Evolutionary conservation across 2,329 filamentous ascomycete species (phyloP), one percentile per base, ranked within the genome.

Genomic region (Microthyrium microscopicum): DNA sequence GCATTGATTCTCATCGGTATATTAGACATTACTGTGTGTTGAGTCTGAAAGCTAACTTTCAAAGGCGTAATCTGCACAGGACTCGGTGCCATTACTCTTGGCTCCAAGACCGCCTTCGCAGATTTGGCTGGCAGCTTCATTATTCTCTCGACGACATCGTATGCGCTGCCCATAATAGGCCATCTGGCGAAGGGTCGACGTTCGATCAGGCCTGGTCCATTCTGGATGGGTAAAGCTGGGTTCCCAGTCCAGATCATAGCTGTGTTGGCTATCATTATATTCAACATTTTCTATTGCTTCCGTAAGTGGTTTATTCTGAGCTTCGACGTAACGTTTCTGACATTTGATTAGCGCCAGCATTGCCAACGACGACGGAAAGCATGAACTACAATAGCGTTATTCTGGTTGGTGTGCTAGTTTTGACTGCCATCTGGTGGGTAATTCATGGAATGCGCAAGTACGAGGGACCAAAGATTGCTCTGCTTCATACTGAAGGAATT

Each of bases 231-330:
- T 6, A 54, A 46, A 4, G 46, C 59, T n/a, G 68, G 68, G 2
- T 62, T 53, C 26, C 39, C 52, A 2, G 44, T 73, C 43, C 73
- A 73, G 41, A 36, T 50, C 8, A 40, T 62, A 4, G 55, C 66
- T 5, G 63, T 68, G 12, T 42, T 62, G 26, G 63, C 70, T 34
- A 71, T 73, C 35, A 44, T 60, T 2, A 51, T 68, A 15, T 73
- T 72, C 41, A 57, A 67, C 34, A 53, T 69, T n/a, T 63, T 73
- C 37, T 73, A 67, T 50, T 71, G 66, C 45, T 73, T 73, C 53
- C 68, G 61, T 65, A 43, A 56, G 61, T 54, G 15, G 17, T 30
- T 20, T 32, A 22, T 4, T 25, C 21, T 9, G 20, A 16, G 22
- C 32, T 32, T 24, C n/a, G n/a, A 16, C 16, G 19, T 17, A 5